Evolutionary conservation across 176 grass and related monocot species (phyloP), one percentile per base, ranked within the genome.

Genomic region (Metroxylon sagu): DNA sequence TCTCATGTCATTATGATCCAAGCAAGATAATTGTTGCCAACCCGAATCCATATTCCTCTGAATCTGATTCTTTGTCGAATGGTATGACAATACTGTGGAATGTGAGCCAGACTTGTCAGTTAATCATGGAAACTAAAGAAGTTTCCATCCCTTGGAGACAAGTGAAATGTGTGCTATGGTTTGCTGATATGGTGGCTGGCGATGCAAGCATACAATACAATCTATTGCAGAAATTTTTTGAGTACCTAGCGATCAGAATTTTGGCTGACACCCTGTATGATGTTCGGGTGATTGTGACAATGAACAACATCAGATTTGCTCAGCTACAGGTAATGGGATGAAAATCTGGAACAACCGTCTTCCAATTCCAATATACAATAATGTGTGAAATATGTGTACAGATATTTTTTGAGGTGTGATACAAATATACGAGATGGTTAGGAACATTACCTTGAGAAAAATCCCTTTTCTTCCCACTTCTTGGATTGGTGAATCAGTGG

Each of bases 261-360:
- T 84, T 86, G 66, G 76, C 73, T n/a, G 79, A 89, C 48, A 56
- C 60, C 35, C 48, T 86, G 35, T 72, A 60, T 49, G 75, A 79
- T 73, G 43, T 84, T 53, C 71, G 68, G 51, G 67, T 95, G 69
- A 75, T 95, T 21, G 51, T 95, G 74, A 84, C 82, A 26, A 95
- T 95, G 73, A 95, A 95, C 52, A 95, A 95, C 49, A 68, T 67
- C 8, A 86, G 77, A 69, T 89, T 74, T 31, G 61, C 79, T 53
- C 71, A 76, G 54, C 58, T 95, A 63, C 73, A 95, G 90, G 90
- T 89, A 84, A 43, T 43, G 35, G 8, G 35, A 43, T 12, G 35
- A 43, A 43, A 43, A 43, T 43, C 35, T 43, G 6, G 31, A 1
- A 43, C 8, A 43, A 12, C 12, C 35, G 35, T 43, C 35, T 43